phyloP scores from a whole-genome alignment of 306 rosid genomes.

The Malus asiatica region DNA sequence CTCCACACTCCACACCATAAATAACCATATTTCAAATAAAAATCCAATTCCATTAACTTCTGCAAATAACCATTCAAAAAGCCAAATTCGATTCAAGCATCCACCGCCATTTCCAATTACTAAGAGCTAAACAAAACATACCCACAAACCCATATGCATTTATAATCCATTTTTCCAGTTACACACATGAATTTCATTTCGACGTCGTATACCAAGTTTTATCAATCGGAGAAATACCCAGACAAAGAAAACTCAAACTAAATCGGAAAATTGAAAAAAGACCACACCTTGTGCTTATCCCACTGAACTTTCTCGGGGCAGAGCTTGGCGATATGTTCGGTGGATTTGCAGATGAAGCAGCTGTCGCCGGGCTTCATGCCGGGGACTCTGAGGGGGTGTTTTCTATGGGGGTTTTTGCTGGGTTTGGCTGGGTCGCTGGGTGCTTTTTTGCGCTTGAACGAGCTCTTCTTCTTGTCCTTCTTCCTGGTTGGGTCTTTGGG shows the following conservation, averaged over 20 bases:
- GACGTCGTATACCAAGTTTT: neutral
- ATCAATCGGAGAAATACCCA: neutral
- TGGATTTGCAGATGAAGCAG: constrained; percentile 71
- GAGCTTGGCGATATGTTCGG: constrained; percentile 72
- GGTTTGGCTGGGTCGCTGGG: constrained; percentile 23
- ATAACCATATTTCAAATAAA: neutral
- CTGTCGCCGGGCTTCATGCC: constrained; percentile 95
- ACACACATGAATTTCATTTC: neutral
- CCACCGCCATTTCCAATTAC: neutral
- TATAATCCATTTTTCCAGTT: neutral
- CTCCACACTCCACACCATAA: neutral
- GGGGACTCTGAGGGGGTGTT: constrained; percentile 78
- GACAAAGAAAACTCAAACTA: neutral
- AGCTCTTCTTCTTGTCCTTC: constrained; percentile 37
- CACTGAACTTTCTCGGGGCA: constrained; percentile 64
- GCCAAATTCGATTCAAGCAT: neutral
- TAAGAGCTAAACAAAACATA: neutral
- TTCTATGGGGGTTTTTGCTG: constrained; percentile 23
- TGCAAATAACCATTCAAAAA: neutral
- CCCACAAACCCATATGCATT: neutral
- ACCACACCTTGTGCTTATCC: constrained; percentile 63
- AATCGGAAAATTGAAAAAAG: neutral
- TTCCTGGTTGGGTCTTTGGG: constrained; percentile 46
- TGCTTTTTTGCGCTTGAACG: constrained; percentile 34
- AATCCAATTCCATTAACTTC: neutral